Evolutionary conservation across 306 rosid genomes (phyloP), one percentile per base, ranked within the genome.

Genomic region (Urtica urens): DNA sequence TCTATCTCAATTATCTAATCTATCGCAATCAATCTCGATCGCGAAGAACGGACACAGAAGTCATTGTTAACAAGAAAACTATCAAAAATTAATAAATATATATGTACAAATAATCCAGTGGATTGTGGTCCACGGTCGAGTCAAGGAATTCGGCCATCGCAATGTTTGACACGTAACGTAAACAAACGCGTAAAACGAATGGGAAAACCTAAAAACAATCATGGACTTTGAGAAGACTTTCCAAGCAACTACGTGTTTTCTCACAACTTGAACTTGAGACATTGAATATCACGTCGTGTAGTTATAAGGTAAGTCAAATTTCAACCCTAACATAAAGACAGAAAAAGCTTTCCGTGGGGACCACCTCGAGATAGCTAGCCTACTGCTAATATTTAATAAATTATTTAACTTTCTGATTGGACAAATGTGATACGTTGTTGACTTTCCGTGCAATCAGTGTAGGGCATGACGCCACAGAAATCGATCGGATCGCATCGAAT

Each of bases 131-230:
- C 47, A 34, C 14, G 37, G 5, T 38, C 33, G 67, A 21, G 88
- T 90, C 97, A 84, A 84, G 60, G 49, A 81, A 68, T 41, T 57
- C 87, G 82, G 97, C 87, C 48, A 25, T 56, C 23, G 17, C 15
- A 27, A 46, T 35, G 10, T 72, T 69, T 58, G 62, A 87, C 87
- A 87, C 86, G 86, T 69, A 74, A 87, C 86, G 86, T 69, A 74
- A 76, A 38, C 50, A 53, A 35, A 35, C 40, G 45, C 58, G 61
- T 14, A 47, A 13, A 20, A 38, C 11, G 23, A 58, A 63, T 51
- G 46, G 49, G 51, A 63, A 51, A 34, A 48, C 16, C n/a, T n/a
- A n/a, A n/a, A n/a, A n/a, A 59, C 65, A 69, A 55, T 25, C 57
- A 53, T 58, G 38, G 77, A 65, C 61, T 43, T 46, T 30, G 44